These are phyloP conservation scores for Pythium phragmitis DNA, from an alignment of 352 stramenopile species.

Conservation along the genomic window DNA sequence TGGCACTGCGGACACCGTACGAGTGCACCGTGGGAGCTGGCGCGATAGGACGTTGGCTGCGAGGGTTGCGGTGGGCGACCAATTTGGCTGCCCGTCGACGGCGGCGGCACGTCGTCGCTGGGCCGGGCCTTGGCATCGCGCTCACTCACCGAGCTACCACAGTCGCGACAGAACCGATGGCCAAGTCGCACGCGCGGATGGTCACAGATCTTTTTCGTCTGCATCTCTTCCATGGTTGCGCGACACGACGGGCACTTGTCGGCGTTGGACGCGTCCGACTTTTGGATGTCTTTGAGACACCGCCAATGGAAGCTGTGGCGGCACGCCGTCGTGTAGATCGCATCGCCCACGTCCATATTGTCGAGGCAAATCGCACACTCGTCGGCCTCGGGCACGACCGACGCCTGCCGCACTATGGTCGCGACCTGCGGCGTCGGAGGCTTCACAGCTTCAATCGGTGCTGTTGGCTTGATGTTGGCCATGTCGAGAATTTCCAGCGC, in stretches of 20 bases:
- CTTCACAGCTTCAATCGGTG: slow-evolving; percentile 4
- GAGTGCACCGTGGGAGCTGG: slow-evolving; percentile 78
- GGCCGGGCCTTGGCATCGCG: slow-evolving; percentile 64
- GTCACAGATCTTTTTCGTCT: slow-evolving; percentile 83
- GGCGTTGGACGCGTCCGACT: slow-evolving; percentile 75
- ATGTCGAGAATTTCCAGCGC: slow-evolving; percentile 40
- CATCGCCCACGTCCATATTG: slow-evolving; percentile 73
- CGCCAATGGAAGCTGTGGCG: slow-evolving; percentile 86
- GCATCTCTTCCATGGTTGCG: slow-evolving; percentile 72
- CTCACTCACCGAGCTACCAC: slow-evolving; percentile 52
- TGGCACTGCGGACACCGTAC: slow-evolving; percentile 84
- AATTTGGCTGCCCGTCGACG: not conserved
- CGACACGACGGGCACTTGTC: slow-evolving; percentile 85
- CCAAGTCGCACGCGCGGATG: slow-evolving; percentile 77
- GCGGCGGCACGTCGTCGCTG: slow-evolving; percentile 34
- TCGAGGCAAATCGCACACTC: slow-evolving; percentile 87
- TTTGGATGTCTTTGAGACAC: slow-evolving; percentile 82
- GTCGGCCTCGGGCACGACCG: slow-evolving; percentile 61
- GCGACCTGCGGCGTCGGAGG: slow-evolving; percentile 17
- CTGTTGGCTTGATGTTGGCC: slow-evolving; percentile 18
- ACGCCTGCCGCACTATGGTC: slow-evolving; percentile 32
- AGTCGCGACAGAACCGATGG: slow-evolving; percentile 82
- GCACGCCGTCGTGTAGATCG: slow-evolving; percentile 82
- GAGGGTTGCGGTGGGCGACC: slow-evolving; percentile 18
- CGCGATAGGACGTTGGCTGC: slow-evolving; percentile 70